Percentiles rank a stretch among this genome's conserved stretches.
Evolutionary conservation across 2,329 filamentous ascomycete genomes (phyloP).

Genomic region (Fusarium secorum): DNA sequence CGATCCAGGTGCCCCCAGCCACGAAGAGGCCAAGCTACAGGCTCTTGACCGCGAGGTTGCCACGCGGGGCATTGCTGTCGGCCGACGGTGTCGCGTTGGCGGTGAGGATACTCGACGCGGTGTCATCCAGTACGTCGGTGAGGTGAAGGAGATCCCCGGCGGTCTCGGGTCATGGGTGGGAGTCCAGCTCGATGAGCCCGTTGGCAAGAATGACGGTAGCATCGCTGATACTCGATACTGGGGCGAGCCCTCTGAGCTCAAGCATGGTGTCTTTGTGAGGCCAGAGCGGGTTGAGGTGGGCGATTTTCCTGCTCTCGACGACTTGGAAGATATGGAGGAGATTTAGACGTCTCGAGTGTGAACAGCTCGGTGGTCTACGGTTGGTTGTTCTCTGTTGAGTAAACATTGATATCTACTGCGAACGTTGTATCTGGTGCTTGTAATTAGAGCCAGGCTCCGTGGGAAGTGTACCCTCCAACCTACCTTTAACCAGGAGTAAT

Average conservation of each 20-base stretch:
- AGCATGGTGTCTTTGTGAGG: constrained; percentile 80
- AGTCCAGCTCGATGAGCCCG: constrained; percentile 78
- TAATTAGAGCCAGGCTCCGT: background rate
- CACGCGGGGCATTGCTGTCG: constrained; percentile 70
- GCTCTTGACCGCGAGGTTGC: constrained; percentile 75
- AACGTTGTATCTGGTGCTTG: background rate
- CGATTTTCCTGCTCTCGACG: constrained; percentile 74
- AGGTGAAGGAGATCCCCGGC: constrained; percentile 76
- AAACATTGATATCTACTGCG: background rate
- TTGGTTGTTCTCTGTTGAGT: background rate
- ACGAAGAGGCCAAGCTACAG: constrained; percentile 75
- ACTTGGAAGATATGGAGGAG: constrained; percentile 81
- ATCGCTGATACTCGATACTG: constrained; percentile 75
- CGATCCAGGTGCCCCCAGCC: constrained; percentile 80
- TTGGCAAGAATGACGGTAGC: constrained; percentile 83
- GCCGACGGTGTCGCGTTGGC: constrained; percentile 70
- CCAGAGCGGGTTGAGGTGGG: constrained; percentile 81
- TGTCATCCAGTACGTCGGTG: constrained; percentile 74
- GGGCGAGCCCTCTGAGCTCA: constrained; percentile 67
- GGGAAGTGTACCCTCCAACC: background rate
- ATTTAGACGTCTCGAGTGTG: constrained; percentile 54
- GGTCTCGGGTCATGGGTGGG: constrained; percentile 75
- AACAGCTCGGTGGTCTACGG: background rate
- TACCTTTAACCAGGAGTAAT: background rate
- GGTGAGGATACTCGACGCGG: constrained; percentile 75